Evolutionary conservation across 1,284 basidiomycete genomes (phyloP).

Genomic region (Sporisorium iseilematis-ciliati): DNA sequence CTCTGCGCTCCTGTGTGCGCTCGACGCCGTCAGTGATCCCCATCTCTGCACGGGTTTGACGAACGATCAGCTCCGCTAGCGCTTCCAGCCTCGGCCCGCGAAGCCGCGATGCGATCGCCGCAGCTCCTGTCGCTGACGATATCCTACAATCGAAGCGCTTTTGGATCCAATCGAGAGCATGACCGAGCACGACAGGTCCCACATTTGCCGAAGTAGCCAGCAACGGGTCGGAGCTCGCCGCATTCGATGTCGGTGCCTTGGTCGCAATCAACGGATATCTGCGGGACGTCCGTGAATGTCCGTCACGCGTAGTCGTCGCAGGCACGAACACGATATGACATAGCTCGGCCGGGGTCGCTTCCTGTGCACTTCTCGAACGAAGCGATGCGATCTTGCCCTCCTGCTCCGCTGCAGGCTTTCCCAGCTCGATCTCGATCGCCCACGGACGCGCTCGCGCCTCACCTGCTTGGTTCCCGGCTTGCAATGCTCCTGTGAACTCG

Average conservation of each 20-base stretch:
- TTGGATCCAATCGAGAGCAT: constrained; percentile 53
- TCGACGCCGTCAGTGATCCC: constrained; percentile 14
- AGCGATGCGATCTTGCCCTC: constrained; percentile 16
- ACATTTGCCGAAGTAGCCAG: constrained; percentile 25
- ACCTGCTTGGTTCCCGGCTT: constrained; percentile 12
- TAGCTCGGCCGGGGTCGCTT: constrained; percentile 40
- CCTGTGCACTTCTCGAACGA: constrained; percentile 16
- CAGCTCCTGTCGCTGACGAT: constrained; percentile 29
- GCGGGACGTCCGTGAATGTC: constrained; percentile 22
- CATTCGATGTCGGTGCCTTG: constrained; percentile 31
- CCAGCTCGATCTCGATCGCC: constrained; percentile 51
- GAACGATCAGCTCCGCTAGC: constrained; percentile 44
- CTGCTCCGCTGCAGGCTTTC: constrained; percentile 37
- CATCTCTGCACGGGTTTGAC: constrained; percentile 34
- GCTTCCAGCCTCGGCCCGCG: constrained; percentile 29
- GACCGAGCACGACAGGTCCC: constrained; percentile 32
- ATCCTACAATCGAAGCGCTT: constrained; percentile 53
- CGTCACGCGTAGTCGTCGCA: constrained; percentile 14
- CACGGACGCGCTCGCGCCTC: constrained; percentile 33
- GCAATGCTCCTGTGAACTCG: constrained; percentile 27
- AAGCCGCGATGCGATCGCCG: constrained; percentile 30
- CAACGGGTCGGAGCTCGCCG: constrained; percentile 19
- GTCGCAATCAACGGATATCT: constrained; percentile 47
- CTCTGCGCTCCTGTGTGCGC: constrained; percentile 19
- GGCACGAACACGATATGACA: constrained; percentile 52